A percentile compares a stretch with the other conserved stretches of the same genome.
These are phyloP conservation scores for Camptophora hylomeconis DNA, from an alignment of 2,329 filamentous ascomycete species.

Conservation along the genomic window DNA sequence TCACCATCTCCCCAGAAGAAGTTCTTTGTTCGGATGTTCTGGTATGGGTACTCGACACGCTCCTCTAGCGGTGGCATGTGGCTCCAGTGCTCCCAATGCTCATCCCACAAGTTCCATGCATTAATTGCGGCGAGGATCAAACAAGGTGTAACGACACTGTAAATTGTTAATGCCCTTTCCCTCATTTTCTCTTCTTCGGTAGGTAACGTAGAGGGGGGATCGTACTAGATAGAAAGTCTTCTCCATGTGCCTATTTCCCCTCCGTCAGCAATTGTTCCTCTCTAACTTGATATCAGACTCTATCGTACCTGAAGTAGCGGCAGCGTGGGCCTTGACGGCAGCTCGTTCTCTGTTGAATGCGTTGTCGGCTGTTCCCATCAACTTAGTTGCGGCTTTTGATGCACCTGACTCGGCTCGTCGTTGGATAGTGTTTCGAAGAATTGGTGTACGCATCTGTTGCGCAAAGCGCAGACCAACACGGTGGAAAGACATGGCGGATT, in stretches of 20 bases:
- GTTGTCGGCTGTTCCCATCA: conserved; percentile 61
- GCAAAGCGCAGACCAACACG: conserved; percentile 48
- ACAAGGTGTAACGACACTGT: conserved; percentile 61
- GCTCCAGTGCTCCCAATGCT: conserved; percentile 92
- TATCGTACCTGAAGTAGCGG: conserved; percentile 68
- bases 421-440: conserved; percentile 46
- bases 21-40: conserved; percentile 96
- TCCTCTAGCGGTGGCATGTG: conserved; percentile 83
- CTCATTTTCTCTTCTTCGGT: background rate
- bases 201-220: conserved; percentile 12
- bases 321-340: conserved; percentile 83
- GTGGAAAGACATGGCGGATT: conserved; percentile 48
- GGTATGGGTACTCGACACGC: conserved; percentile 84
- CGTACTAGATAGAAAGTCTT: conserved; percentile 94
- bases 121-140: conserved; percentile 64
- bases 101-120: conserved; percentile 80
- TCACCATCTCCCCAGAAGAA: conserved; percentile 91
- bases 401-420: conserved; percentile 48
- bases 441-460: conserved; percentile 42
- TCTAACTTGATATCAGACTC: conserved; percentile 10
- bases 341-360: conserved; percentile 85
- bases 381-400: conserved; percentile 21
- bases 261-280: too few relatives aligned
- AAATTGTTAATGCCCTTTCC: too few relatives aligned
- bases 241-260: conserved; percentile 67